Percentiles rank a stretch among this genome's conserved stretches.
These are phyloP conservation scores for Hevea brasiliensis DNA, from an alignment of 345 rosid species.

Conservation along the genomic window DNA sequence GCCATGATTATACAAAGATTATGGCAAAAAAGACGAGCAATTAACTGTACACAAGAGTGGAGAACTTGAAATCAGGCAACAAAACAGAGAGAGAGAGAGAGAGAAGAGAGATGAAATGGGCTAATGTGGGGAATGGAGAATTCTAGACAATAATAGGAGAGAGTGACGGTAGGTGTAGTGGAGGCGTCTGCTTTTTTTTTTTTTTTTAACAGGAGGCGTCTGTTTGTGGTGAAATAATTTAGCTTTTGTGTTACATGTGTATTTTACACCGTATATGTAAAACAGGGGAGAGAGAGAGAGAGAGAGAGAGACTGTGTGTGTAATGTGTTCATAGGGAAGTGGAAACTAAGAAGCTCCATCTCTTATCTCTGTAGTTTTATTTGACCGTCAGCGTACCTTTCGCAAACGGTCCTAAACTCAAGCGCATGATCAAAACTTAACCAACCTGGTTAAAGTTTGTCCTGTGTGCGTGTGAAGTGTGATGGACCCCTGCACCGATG, in stretches of 20 bases:
- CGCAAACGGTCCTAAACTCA: slow-evolving; percentile 42
- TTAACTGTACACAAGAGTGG: neutral
- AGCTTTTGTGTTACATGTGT: neutral
- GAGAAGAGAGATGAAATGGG: no score
- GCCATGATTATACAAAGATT: slow-evolving; percentile 51
- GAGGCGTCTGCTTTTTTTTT: slow-evolving; percentile 21
- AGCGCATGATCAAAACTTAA: slow-evolving; percentile 15
- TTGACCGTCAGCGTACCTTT: neutral
- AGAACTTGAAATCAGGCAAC: neutral
- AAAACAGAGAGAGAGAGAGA: neutral
- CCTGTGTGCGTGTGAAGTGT: no score
- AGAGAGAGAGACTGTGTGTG: no score
- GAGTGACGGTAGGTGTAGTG: slow-evolving; percentile 27
- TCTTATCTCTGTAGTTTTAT: no score
- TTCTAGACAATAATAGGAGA: slow-evolving; percentile 26
- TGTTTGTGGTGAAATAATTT: neutral
- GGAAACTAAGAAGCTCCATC: neutral
- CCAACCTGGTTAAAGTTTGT: slow-evolving; percentile 14
- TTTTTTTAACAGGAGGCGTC: no score
- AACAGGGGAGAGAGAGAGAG: no score
- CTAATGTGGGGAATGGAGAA: slow-evolving; percentile 12
- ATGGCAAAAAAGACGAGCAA: slow-evolving; percentile 7
- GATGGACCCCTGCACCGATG: no score
- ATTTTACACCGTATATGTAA: neutral
- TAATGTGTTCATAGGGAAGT: slow-evolving; percentile 7